These are phyloP conservation scores for Metrosideros polymorpha DNA, from an alignment of 441 rosid genomes.

Conservation along the genomic window DNA sequence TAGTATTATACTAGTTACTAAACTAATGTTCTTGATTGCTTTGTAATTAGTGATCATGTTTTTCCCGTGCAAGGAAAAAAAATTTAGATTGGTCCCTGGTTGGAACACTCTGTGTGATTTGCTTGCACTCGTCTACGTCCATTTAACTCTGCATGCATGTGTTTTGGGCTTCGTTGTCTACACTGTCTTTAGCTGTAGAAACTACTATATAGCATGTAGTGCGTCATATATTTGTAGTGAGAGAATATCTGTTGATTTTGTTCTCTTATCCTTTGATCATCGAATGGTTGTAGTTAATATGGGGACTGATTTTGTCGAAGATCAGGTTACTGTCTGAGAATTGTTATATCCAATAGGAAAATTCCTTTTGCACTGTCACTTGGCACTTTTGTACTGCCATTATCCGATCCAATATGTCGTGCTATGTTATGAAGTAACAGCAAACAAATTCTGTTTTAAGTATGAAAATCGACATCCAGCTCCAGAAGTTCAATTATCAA, in stretches of 20 bases:
- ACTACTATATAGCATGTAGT: background rate
- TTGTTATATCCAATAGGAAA: background rate
- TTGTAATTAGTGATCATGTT: background rate
- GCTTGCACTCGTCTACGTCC: background rate
- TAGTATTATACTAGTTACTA: background rate
- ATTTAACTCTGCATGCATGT: background rate
- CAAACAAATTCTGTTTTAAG: background rate
- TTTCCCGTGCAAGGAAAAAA: background rate
- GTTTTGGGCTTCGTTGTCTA: background rate
- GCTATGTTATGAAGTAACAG: background rate
- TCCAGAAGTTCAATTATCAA: background rate
- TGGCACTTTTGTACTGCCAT: background rate
- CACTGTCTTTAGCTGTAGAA: background rate
- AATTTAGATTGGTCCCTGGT: background rate
- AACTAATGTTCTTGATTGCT: background rate
- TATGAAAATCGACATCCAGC: background rate
- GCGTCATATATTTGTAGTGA: background rate
- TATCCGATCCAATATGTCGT: background rate
- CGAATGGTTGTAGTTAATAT: background rate
- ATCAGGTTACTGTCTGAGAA: background rate
- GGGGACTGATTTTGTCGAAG: background rate
- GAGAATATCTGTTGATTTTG: background rate
- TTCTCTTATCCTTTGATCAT: background rate
- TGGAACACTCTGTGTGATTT: background rate
- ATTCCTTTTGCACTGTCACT: background rate